Evolutionary conservation across 805 yeast species (phyloP), one percentile per base, ranked within the genome.

Genomic region (Peterozyma toletana): DNA sequence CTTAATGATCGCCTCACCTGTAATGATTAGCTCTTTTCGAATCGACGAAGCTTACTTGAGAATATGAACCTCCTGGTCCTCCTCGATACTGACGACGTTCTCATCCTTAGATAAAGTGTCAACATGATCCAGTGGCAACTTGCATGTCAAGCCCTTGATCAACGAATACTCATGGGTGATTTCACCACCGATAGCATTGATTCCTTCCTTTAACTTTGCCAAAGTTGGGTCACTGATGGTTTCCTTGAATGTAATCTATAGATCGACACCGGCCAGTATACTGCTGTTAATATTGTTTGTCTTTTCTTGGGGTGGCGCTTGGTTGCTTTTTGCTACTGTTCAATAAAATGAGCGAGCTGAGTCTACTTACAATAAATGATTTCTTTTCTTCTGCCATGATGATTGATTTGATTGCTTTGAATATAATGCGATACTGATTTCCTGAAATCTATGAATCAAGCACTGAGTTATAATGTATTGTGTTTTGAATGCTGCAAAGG

Each of bases 101-200:
- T 73, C 75, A 54, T 77, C 71, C 36, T 59, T 54, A 50, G 66
- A 59, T 51, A 83, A 58, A n/a, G 75, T 50, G 17, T 61, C 57
- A 33, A 74, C 66, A 51, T 77, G 82, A 49, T 70, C 47, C 5
- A 67, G 60, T 36, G 89, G 88, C 48, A 83, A 61, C 53, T 77
- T 75, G 46, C 75, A 70, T 41, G 76, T 66, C 54, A 77, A 80
- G 0, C 87, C 89, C 63, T 82, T 83, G 64, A 83, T 80, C 58
- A 83, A 66, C 41, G 70, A 62, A 59, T 71, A 82, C 50, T 82
- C 86, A 49, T 73, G 77, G 41, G 74, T 72, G 56, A 83, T 71
- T 43, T 67, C 68, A 42, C 86, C 88, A 35, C 87, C 87, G 42
- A 77, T 53, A 33, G 73, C 68, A 30, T 56, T 39, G 47, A 80